Evolutionary conservation across 306 rosid species (phyloP).

Genomic region (Cicer chorassanicum): DNA sequence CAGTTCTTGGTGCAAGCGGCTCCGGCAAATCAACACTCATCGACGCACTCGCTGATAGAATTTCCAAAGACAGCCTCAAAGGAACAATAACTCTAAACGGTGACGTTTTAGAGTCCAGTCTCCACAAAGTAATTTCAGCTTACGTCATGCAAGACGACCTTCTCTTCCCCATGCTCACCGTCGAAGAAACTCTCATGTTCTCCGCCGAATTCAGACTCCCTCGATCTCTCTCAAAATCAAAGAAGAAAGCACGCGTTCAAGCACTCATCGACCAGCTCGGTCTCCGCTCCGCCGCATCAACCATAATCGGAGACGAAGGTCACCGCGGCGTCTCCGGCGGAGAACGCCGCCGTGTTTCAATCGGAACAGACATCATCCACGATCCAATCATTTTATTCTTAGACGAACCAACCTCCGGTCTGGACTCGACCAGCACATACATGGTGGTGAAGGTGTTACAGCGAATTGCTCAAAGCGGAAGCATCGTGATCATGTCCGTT

Average conservation of each 20-base stretch:
- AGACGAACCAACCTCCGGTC: constrained; percentile 91
- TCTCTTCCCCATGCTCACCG: constrained; percentile 92
- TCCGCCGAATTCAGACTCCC: constrained; percentile 90
- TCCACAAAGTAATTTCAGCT: constrained; percentile 77
- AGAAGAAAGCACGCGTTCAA: constrained; percentile 75
- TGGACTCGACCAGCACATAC: constrained; percentile 90
- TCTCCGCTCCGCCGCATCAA: constrained; percentile 65
- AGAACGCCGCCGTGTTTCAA: constrained; percentile 85
- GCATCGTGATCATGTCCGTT: constrained; percentile 79
- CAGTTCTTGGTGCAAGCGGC: constrained; percentile 92
- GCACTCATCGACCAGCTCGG: constrained; percentile 86
- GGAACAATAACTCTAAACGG: constrained; percentile 67
- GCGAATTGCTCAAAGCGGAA: constrained; percentile 84
- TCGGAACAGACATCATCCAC: constrained; percentile 88
- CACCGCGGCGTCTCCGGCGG: constrained; percentile 93
- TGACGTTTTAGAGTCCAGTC: constrained; percentile 63
- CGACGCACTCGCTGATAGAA: constrained; percentile 84
- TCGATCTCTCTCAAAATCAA: constrained; percentile 74
- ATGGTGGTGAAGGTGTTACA: constrained; percentile 92
- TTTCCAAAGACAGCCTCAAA: constrained; percentile 74
- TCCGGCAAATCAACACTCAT: constrained; percentile 91
- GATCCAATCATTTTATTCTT: constrained; percentile 85
- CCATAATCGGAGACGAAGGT: constrained; percentile 89
- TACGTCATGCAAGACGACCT: constrained; percentile 99
- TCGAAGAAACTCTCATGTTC: constrained; percentile 92